Conservation (phyloP, 805 yeast genomes). For the Metschnikowia hibisci region DNA sequence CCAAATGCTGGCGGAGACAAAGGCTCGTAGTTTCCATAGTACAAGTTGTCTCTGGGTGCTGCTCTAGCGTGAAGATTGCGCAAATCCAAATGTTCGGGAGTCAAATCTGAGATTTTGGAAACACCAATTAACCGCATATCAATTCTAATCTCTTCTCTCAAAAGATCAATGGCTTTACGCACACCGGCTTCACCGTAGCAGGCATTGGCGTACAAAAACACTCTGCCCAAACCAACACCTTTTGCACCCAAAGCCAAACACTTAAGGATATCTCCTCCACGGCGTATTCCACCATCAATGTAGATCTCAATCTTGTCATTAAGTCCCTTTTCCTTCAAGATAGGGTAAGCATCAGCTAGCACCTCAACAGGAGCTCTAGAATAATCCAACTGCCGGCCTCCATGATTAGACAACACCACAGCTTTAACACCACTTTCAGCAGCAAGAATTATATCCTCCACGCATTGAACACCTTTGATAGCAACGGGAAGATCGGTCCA, state of each 20-base stretch:
- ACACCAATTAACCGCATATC: constrained; percentile 80
- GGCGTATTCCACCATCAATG: constrained; percentile 66
- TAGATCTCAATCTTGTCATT: constrained; percentile 50
- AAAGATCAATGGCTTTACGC: constrained; percentile 52
- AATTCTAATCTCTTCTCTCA: constrained; percentile 69
- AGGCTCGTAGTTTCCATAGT: constrained; percentile 16
- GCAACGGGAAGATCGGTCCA: constrained; percentile 43
- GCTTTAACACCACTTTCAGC: constrained; percentile 57
- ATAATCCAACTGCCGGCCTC: constrained; percentile 84
- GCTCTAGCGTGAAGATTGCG: constrained; percentile 8
- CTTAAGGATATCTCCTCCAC: constrained; percentile 64
- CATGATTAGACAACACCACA: constrained; percentile 79
- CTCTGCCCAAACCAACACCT: constrained; percentile 69
- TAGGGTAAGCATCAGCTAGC: constrained; percentile 63
- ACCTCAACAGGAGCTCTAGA: constrained; percentile 75
- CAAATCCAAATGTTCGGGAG: constrained; percentile 15
- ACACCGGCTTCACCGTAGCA: constrained; percentile 66
- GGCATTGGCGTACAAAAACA: constrained; percentile 60
- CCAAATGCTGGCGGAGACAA: constrained; percentile 12
- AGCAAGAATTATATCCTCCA: constrained; percentile 61
- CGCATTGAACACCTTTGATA: constrained; percentile 64
- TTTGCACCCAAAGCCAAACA: constrained; percentile 68
- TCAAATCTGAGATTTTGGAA: constrained; percentile 36
- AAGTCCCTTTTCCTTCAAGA: constrained; percentile 42
- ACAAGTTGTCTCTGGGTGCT: constrained; percentile 12